Percentiles rank a stretch among this genome's conserved stretches.
Evolutionary conservation across 2,329 filamentous ascomycete genomes (phyloP).

Genomic region (Talaromyces sp.): DNA sequence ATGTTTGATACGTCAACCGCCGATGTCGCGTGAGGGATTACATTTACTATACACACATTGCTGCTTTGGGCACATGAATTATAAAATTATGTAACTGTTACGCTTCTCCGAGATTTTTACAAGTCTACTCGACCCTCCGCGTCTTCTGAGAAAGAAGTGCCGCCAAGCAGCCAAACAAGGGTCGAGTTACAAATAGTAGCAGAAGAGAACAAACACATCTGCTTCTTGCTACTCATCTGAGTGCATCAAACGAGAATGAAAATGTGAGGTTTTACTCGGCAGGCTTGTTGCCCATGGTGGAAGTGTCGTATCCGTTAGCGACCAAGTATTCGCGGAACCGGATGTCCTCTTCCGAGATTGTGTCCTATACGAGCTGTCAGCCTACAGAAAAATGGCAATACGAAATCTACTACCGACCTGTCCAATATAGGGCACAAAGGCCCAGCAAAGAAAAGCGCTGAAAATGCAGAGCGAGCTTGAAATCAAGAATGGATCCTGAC

Average conservation of each 20-base stretch:
- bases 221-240: not conserved
- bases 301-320: constrained; percentile 69
- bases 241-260: not conserved
- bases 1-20: not conserved
- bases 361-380: constrained; percentile 53
- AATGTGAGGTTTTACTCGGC: not conserved
- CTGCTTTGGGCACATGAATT: not conserved
- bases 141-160: not conserved
- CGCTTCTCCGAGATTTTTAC: not conserved
- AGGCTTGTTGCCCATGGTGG: constrained; percentile 43
- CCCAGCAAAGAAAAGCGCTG: constrained; percentile 60
- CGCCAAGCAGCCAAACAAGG: not conserved
- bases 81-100: not conserved
- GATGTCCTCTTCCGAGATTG: constrained; percentile 70
- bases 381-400: not conserved
- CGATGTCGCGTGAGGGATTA: not conserved
- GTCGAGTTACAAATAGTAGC: not conserved
- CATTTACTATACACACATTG: not conserved
- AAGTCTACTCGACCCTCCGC: not conserved
- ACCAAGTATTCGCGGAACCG: constrained; percentile 70
- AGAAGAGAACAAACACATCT: not conserved
- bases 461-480: constrained; percentile 71
- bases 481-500: constrained; percentile 90
- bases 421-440: constrained; percentile 69
- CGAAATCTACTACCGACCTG: constrained; percentile 30